Evolutionary conservation across 352 stramenopile species (phyloP).

Genomic region (Pythium pyrilobum): DNA sequence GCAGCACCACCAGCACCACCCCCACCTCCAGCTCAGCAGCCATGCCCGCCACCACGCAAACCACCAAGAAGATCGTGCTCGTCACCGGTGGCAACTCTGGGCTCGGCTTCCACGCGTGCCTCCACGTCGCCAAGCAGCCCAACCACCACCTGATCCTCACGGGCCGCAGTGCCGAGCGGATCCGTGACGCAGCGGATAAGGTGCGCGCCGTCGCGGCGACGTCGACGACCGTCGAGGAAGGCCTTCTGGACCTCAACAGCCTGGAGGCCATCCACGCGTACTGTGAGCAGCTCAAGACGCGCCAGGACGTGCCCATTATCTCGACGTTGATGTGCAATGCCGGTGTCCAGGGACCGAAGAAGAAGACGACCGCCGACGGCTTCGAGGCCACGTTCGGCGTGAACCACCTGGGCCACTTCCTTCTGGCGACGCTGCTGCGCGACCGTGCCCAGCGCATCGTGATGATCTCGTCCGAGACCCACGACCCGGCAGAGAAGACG

Average conservation of each 20-base stretch:
- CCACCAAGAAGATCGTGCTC: conserved; percentile 21
- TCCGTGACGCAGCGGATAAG: conserved; percentile 20
- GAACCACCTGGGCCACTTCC: conserved; percentile 46
- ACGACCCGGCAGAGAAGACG: conserved; percentile 26
- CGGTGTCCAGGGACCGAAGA: conserved; percentile 17
- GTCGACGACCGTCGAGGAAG: conserved; percentile 17
- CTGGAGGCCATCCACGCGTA: conserved; percentile 24
- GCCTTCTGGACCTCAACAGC: conserved; percentile 29
- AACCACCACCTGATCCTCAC: conserved; percentile 32
- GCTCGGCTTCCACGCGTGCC: conserved; percentile 27
- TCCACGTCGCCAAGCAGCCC: conserved; percentile 20
- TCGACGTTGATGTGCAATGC: conserved; percentile 39
- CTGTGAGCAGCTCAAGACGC: conserved; percentile 8
- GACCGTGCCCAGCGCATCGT: conserved; percentile 22
- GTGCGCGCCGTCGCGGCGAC: conserved; percentile 13
- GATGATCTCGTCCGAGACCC: conserved; percentile 18
- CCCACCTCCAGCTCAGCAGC: no score
- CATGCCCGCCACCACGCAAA: neutral
- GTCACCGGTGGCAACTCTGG: conserved; percentile 32
- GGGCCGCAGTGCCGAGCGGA: conserved; percentile 20
- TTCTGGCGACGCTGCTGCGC: conserved; percentile 26
- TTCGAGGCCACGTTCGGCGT: conserved; percentile 33
- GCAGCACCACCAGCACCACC: no score
- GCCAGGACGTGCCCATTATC: conserved; percentile 21
- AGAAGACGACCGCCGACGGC: conserved; percentile 24